phyloP scores from a whole-genome alignment of 768 basidiomycete species.

The Sporobolomyces pararoseus region DNA sequence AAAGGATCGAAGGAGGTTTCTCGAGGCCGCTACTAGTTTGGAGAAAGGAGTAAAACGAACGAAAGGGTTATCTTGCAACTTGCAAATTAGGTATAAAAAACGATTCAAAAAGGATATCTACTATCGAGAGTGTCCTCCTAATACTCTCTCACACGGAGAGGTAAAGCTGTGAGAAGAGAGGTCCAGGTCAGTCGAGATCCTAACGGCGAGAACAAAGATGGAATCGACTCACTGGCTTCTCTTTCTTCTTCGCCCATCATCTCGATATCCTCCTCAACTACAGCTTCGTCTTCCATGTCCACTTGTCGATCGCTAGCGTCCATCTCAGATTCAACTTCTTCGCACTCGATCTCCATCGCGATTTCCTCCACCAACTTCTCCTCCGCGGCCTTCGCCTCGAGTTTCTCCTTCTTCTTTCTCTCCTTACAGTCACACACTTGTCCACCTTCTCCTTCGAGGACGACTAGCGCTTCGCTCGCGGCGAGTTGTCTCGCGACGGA shows the following conservation, averaged over 20 bases:
- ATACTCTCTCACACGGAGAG: too few relatives aligned
- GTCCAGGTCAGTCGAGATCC: too few relatives aligned
- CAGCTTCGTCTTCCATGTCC: not conserved
- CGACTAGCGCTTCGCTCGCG: slow-evolving; percentile 10
- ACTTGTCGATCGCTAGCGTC: slow-evolving; percentile 1
- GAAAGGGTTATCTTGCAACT: too few relatives aligned
- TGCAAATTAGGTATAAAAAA: not conserved
- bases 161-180: too few relatives aligned
- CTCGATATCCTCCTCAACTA: not conserved
- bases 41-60: slow-evolving; percentile 19
- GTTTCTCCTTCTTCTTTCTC: not conserved
- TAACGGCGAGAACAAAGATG: too few relatives aligned
- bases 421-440: not conserved
- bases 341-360: not conserved
- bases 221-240: not conserved
- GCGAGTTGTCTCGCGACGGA: slow-evolving; percentile 30
- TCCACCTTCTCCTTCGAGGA: not conserved
- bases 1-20: slow-evolving; percentile 39
- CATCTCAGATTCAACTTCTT: not conserved
- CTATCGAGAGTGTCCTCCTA: too few relatives aligned
- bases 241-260: not conserved
- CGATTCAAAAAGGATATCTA: too few relatives aligned
- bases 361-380: not conserved
- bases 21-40: slow-evolving; percentile 28
- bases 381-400: not conserved